These are phyloP conservation scores for Trichoderma sp. DNA, from an alignment of 2,329 filamentous ascomycete species.

Conservation along the genomic window DNA sequence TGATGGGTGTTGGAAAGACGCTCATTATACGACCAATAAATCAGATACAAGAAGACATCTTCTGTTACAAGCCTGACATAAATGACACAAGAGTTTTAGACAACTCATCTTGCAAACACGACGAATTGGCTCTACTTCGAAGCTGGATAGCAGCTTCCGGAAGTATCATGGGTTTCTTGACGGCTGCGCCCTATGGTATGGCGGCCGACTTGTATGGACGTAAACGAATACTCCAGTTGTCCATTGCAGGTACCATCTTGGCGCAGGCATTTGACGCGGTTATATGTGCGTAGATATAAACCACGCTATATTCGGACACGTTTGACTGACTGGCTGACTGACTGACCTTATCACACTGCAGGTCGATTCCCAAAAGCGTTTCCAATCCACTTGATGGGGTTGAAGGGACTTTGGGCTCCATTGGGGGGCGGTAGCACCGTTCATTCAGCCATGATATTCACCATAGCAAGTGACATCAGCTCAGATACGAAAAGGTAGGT, in stretches of 20 bases:
- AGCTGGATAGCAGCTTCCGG: constrained; percentile 9
- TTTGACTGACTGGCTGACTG: neutral
- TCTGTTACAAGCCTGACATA: constrained; percentile 9
- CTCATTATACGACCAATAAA: constrained; percentile 8
- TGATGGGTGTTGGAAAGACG: constrained; percentile 9
- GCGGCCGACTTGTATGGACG: constrained; percentile 19
- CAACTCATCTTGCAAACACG: neutral
- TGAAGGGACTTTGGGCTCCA: constrained; percentile 15
- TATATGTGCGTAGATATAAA: constrained; percentile 15
- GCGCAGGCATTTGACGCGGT: constrained; percentile 16
- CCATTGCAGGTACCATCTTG: constrained; percentile 12
- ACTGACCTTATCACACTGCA: constrained; percentile 2
- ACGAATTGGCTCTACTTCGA: constrained; percentile 11
- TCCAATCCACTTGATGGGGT: constrained; percentile 7
- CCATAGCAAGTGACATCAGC: constrained; percentile 13
- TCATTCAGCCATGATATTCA: constrained; percentile 11
- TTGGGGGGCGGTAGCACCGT: constrained; percentile 18
- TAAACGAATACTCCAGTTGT: constrained; percentile 16
- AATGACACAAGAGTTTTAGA: neutral
- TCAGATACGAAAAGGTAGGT: constrained; percentile 13
- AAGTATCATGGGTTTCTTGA: constrained; percentile 8
- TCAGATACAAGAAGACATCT: constrained; percentile 16
- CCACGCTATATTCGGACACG: constrained; percentile 1
- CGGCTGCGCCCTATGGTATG: constrained; percentile 13
- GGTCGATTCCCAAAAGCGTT: constrained; percentile 15